These are phyloP conservation scores for Irpex sp. DNA, from an alignment of 1,284 basidiomycete species.

Conservation along the genomic window DNA sequence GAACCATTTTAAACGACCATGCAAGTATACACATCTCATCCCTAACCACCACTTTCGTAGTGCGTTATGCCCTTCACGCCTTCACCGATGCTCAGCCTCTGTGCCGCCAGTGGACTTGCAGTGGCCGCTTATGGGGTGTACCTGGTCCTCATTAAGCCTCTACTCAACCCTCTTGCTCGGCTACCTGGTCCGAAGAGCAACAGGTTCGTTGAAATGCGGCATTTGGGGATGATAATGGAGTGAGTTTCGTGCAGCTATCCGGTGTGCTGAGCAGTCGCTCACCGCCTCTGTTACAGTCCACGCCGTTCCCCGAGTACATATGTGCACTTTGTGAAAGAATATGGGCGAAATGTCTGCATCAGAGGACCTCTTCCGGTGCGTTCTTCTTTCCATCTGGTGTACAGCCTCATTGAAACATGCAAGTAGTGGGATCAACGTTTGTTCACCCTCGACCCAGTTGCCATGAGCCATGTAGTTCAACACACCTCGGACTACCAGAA, in stretches of 20 bases:
- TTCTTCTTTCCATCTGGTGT: not conserved
- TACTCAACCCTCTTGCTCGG: slow-evolving; percentile 46
- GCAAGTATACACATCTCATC: not conserved
- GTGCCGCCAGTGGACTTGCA: slow-evolving; percentile 15
- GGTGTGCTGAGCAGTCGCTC: not conserved
- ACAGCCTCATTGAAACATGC: not conserved
- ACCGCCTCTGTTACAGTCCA: slow-evolving; percentile 38
- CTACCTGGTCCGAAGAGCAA: slow-evolving; percentile 57
- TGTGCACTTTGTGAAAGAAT: slow-evolving; percentile 43
- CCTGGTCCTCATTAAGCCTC: slow-evolving; percentile 35
- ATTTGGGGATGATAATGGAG: slow-evolving; percentile 57
- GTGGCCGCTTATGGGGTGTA: slow-evolving; percentile 22
- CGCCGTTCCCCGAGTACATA: slow-evolving; percentile 49
- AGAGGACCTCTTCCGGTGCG: slow-evolving; percentile 63
- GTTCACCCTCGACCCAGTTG: slow-evolving; percentile 71
- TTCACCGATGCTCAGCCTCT: slow-evolving; percentile 9
- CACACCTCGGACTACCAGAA: slow-evolving; percentile 71
- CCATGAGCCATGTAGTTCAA: slow-evolving; percentile 66
- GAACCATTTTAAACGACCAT: not conserved
- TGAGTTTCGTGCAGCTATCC: slow-evolving; percentile 28
- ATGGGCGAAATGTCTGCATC: slow-evolving; percentile 47
- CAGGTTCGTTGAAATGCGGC: slow-evolving; percentile 43
- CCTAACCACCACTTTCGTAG: not conserved
- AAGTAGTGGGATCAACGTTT: slow-evolving; percentile 73
- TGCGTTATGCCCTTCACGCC: not conserved